Base-by-base conservation (phyloP, 805 yeast species). In the Tetrapisispora pingtungensis region DNA sequence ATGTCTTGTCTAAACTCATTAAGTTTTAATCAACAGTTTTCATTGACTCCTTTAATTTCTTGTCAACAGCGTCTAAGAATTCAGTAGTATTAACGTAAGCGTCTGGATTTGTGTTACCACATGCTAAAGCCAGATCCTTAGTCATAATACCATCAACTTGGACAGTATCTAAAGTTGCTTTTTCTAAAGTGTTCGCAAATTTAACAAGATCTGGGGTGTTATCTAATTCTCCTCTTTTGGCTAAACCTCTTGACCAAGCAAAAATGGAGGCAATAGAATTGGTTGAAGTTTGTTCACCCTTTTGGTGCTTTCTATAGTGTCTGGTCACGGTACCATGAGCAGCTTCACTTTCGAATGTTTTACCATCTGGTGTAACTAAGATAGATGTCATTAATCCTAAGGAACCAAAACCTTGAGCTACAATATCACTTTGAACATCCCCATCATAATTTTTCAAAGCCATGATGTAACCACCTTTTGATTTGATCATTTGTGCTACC, bases 291-390 rank as follows among this genome's bases (percentile, higher is more conserved):
- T 81, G 86, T 60, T 82, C 80, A 49, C 90, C 90, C 58, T 77
- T 77, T 66, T 84, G 90, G 56, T 80, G 78, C 64, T 78, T 84
- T 75, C 90, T 80, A 69, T 70, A 84, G 61, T 84, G 93, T 75
- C 93, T 80, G 28, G 93, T 84, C 50, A 84, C 93, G 15, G 93
- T 84, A 55, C 93, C 93, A 58, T 84, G 93, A 30, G 93, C 93
- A 47, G 90, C 90, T 64, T 84, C 93, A 48, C 84, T 73, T 69
- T 84, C 93, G 55, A 80, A 84, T n/a, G 88, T 78, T 62, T 81
- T 81, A 35, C 93, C 93, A 66, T 84, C 90, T 42, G 90, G 89
- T 15, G 90, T 80, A 69, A 83, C 79, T 51, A 84, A 73, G 34
- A 80, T 85, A 10, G 93, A 84, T 10, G 93, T 83, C 93, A 84